Percentiles rank a stretch among this genome's conserved stretches.
phyloP scores from a whole-genome alignment of 805 yeast species.

The Diddensiella caesifluorescens region DNA sequence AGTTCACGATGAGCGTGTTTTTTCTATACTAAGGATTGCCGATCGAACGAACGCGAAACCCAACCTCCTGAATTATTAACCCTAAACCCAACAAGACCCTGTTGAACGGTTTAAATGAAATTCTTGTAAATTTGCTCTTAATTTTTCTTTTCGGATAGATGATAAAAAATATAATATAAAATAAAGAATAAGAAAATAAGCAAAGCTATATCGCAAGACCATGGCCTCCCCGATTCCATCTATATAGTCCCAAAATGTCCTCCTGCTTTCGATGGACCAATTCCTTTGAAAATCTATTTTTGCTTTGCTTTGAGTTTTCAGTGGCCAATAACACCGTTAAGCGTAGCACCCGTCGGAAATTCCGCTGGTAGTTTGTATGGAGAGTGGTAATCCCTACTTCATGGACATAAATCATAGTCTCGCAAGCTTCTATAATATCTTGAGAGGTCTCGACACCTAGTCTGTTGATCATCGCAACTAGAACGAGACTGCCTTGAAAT shows the following conservation, averaged over 20 bases:
- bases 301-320: conserved; percentile 2
- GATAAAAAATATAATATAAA: background rate
- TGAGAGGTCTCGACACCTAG: conserved; percentile 23
- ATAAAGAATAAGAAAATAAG: background rate
- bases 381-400: conserved; percentile 30
- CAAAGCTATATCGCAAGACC: conserved; percentile 31
- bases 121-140: no score
- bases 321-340: conserved; percentile 26
- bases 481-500: conserved; percentile 27
- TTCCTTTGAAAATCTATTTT: conserved; percentile 11
- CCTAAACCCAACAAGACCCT: no score
- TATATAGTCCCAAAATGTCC: conserved; percentile 32
- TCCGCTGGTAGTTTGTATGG: conserved; percentile 30
- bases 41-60: no score
- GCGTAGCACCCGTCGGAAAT: conserved; percentile 29
- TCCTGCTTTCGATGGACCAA: conserved; percentile 27
- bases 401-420: conserved; percentile 29
- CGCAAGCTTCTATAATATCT: conserved; percentile 28
- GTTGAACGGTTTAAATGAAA: no score
- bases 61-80: no score
- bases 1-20: no score
- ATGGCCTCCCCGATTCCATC: conserved; percentile 36
- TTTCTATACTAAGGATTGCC: no score
- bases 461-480: conserved; percentile 25
- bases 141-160: no score